These are phyloP conservation scores for Metschnikowia reukaufii DNA, from an alignment of 805 yeast genomes.

Conservation along the genomic window DNA sequence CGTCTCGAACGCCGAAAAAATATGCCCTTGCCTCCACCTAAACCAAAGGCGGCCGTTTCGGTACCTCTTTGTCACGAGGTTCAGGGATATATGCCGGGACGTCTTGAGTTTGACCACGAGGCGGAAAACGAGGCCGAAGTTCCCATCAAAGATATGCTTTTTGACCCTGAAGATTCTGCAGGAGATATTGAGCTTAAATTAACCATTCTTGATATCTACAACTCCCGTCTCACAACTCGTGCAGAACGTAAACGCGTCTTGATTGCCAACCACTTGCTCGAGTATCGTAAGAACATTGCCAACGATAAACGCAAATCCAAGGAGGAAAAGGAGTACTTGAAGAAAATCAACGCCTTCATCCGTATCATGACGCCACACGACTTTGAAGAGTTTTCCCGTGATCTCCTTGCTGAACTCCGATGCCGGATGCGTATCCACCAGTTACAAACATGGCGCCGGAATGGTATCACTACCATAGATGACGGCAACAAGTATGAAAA, in stretches of 20 bases:
- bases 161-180: slow-evolving; percentile 88
- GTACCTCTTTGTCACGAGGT: slow-evolving; percentile 96
- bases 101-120: slow-evolving; percentile 94
- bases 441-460: slow-evolving; percentile 88
- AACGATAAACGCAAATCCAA: slow-evolving; percentile 82
- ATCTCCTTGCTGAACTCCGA: slow-evolving; percentile 72
- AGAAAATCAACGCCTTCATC: slow-evolving; percentile 76
- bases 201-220: slow-evolving; percentile 84
- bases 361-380: slow-evolving; percentile 79
- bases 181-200: slow-evolving; percentile 88
- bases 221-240: slow-evolving; percentile 82
- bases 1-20: slow-evolving; percentile 74
- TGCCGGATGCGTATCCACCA: slow-evolving; percentile 82
- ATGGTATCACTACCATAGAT: slow-evolving; percentile 83
- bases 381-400: slow-evolving; percentile 71
- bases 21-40: slow-evolving; percentile 76
- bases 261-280: slow-evolving; percentile 73
- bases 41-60: slow-evolving; percentile 85
- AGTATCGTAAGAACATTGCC: slow-evolving; percentile 78
- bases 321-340: slow-evolving; percentile 83
- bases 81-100: slow-evolving; percentile 98
- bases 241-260: slow-evolving; percentile 89
- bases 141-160: slow-evolving; percentile 90
- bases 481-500: slow-evolving; percentile 84
- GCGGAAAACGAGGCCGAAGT: slow-evolving; percentile 96